Evolutionary conservation across 1,284 basidiomycete species (phyloP), one percentile per base, ranked within the genome.

Genomic region (Pascua guehoae): DNA sequence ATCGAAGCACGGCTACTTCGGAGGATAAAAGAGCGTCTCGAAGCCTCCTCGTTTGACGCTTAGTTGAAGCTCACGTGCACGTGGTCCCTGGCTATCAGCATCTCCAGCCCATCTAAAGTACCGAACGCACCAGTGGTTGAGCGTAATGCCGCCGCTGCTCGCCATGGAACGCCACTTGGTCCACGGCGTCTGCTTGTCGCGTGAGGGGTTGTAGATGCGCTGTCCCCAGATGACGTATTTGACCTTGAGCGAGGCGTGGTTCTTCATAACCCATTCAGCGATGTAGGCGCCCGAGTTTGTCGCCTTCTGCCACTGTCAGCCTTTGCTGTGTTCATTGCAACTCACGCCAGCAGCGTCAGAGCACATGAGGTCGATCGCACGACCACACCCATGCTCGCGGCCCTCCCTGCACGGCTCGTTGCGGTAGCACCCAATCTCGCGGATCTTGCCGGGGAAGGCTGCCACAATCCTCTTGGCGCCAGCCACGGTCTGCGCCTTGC

Each of bases 161-260:
- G 17, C 3, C 49, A 32, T 24, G 14, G 39, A 5, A 18, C 49
- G 49, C 49, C 49, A 50, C 41, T 42, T 41, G 41, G 9, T 17
- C 49, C 49, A 50, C 12, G 49, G 18, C 8, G n/a, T 3, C 9
- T 18, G 12, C 12, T 38, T 38, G 40, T 50, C 49, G 18, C 40
- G 12, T 3, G 10, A 10, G 9, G 49, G 40, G 49, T 42, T 50
- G 18, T 18, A 50, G 41, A 50, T 50, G 15, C 49, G 49, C 41
- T 50, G 49, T 7, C 49, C 49, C 49, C 49, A 50, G 41, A 50
- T 50, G 49, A 50, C 41, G 24, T 50, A 50, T 14, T 32, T 15
- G 40, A 50, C 18, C 18, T 32, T 18, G 9, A 50, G 49, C 5
- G 17, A 18, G 9, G 16, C 12, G 2, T 16, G 12, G 24, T 50